Evolutionary conservation across 768 basidiomycete species (phyloP).

Genomic region (Ramaria sp.): DNA sequence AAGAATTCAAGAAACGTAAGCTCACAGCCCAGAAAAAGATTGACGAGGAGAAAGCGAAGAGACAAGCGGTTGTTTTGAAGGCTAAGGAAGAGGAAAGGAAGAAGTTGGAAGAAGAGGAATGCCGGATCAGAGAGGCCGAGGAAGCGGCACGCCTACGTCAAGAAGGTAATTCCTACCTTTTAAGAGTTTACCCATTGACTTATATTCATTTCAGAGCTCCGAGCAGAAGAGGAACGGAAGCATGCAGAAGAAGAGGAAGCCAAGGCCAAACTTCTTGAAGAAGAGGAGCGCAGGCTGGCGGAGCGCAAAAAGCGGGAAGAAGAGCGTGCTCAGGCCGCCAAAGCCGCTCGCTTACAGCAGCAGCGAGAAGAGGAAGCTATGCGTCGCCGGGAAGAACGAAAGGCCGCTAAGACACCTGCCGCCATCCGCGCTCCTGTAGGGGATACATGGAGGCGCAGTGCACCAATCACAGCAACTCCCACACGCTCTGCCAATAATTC

Average conservation of each 20-base stretch:
- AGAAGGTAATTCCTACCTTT: slow-evolving; percentile 24
- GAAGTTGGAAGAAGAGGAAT: slow-evolving; percentile 30
- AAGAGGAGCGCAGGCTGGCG: slow-evolving; percentile 43
- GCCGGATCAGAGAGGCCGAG: slow-evolving; percentile 22
- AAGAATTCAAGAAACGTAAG: slow-evolving; percentile 52
- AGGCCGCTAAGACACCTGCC: slow-evolving; percentile 22
- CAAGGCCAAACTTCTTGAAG: slow-evolving; percentile 49
- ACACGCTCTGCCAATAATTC: slow-evolving; percentile 35
- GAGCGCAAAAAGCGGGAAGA: slow-evolving; percentile 42
- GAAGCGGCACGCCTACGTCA: slow-evolving; percentile 24
- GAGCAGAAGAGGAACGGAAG: slow-evolving; percentile 42
- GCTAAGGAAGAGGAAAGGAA: slow-evolving; percentile 46
- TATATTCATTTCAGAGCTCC: slow-evolving; percentile 12
- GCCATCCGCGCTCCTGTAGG: slow-evolving; percentile 14
- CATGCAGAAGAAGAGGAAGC: slow-evolving; percentile 39
- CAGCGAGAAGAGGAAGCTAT: slow-evolving; percentile 66
- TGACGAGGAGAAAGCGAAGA: slow-evolving; percentile 75
- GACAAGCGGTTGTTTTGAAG: slow-evolving; percentile 44
- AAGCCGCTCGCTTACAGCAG: slow-evolving; percentile 46
- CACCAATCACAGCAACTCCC: slow-evolving; percentile 25
- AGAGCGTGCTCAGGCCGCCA: slow-evolving; percentile 38
- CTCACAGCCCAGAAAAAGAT: slow-evolving; percentile 57
- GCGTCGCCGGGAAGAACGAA: slow-evolving; percentile 26
- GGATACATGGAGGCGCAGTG: slow-evolving; percentile 16
- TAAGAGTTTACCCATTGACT: neutral